Conservation (phyloP, 2,329 filamentous ascomycete species). For the Cytospora schulzeri region DNA sequence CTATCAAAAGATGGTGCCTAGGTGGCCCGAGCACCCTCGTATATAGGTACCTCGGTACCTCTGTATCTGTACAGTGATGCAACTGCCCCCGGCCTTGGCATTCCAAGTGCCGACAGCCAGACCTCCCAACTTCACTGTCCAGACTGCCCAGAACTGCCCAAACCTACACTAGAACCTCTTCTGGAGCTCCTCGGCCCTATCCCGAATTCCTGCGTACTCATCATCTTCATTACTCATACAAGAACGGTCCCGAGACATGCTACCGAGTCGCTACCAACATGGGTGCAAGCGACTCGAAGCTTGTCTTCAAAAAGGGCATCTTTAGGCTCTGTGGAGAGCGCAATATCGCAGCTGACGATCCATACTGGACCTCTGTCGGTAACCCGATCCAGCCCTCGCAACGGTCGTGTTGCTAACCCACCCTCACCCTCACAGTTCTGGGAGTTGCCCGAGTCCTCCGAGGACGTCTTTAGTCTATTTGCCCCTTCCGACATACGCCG, state of each 20-base stretch:
- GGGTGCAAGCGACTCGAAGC: slow-evolving; percentile 98
- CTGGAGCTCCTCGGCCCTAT: background rate
- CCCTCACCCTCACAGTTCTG: slow-evolving; percentile 68
- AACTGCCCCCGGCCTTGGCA: slow-evolving; percentile 9
- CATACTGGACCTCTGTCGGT: slow-evolving; percentile 89
- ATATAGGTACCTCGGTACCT: background rate
- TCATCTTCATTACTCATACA: slow-evolving; percentile 4
- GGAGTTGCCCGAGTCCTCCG: slow-evolving; percentile 92
- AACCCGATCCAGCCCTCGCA: background rate
- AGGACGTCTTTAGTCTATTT: slow-evolving; percentile 97
- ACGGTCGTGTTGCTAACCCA: slow-evolving; percentile 5
- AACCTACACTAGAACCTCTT: slow-evolving; percentile 5
- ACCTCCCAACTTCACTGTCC: slow-evolving; percentile 18
- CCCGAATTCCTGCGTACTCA: slow-evolving; percentile 10
- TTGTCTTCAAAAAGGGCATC: slow-evolving; percentile 98
- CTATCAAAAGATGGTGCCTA: no score
- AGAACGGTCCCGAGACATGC: slow-evolving; percentile 25
- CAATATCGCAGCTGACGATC: slow-evolving; percentile 82
- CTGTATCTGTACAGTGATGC: slow-evolving; percentile 8
- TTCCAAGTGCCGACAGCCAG: slow-evolving; percentile 1
- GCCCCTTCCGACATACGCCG: slow-evolving; percentile 85
- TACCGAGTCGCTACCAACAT: slow-evolving; percentile 52
- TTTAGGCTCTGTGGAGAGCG: slow-evolving; percentile 93
- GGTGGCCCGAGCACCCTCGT: slow-evolving; percentile 7
- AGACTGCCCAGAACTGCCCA: slow-evolving; percentile 15